Conservation (phyloP, 306 rosid genomes). For the Heteromeles arbutifolia region DNA sequence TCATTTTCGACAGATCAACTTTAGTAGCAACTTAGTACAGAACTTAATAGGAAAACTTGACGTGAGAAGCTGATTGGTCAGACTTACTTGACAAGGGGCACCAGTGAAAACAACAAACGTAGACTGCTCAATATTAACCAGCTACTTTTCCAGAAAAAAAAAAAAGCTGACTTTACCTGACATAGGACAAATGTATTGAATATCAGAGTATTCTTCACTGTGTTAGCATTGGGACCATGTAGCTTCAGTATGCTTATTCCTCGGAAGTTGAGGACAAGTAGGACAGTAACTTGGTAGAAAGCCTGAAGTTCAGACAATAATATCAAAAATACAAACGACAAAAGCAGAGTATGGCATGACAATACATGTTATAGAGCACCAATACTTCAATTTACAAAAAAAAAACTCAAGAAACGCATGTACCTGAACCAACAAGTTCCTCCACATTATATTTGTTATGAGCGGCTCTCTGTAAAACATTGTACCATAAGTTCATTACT, state of each 20-base stretch:
- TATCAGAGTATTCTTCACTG: slow-evolving; percentile 80
- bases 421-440: slow-evolving; percentile 89
- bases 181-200: slow-evolving; percentile 93
- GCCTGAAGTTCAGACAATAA: slow-evolving; percentile 42
- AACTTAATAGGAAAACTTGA: not conserved
- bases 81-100: not conserved
- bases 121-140: not conserved
- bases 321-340: not conserved
- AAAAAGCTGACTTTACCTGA: slow-evolving; percentile 46
- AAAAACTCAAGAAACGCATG: not conserved
- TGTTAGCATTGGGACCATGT: slow-evolving; percentile 26
- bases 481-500: not conserved
- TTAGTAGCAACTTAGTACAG: not conserved
- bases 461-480: slow-evolving; percentile 72
- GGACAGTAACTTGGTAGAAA: slow-evolving; percentile 63
- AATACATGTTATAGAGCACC: not conserved
- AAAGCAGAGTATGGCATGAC: not conserved
- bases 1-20: not conserved
- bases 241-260: slow-evolving; percentile 54
- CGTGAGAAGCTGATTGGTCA: not conserved
- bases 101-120: not conserved
- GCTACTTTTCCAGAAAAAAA: not conserved
- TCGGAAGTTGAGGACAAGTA: slow-evolving; percentile 65
- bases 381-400: no score
- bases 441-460: slow-evolving; percentile 89